phyloP scores from a whole-genome alignment of 1,284 basidiomycete genomes.

The Apiotrichum domesticum region DNA sequence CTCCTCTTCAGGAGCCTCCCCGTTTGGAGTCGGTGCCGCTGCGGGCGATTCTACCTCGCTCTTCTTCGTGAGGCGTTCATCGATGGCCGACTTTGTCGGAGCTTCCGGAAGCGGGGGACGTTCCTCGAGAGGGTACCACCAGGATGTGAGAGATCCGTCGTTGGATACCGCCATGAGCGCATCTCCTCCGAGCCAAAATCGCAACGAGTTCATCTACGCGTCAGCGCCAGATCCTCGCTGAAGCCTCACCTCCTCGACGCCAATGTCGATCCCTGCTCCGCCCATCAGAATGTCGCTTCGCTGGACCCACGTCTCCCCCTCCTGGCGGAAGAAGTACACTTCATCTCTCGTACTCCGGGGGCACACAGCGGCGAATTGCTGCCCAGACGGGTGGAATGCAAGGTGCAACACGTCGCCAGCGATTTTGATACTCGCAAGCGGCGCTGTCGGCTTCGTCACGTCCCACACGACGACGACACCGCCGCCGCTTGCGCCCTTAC shows the following conservation, averaged over 20 bases:
- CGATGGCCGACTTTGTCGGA: neutral
- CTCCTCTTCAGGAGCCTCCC: conserved; percentile 7
- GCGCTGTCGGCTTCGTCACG: conserved; percentile 11
- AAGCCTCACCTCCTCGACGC: conserved; percentile 34
- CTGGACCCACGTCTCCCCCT: conserved; percentile 28
- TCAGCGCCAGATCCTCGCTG: conserved; percentile 8
- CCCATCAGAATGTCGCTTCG: conserved; percentile 33
- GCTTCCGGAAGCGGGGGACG: conserved; percentile 5
- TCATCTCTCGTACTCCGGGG: conserved; percentile 27
- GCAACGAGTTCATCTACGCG: conserved; percentile 35
- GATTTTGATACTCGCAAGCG: conserved; percentile 29
- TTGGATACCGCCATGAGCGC: conserved; percentile 37
- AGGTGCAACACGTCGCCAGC: conserved; percentile 35
- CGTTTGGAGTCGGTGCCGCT: neutral
- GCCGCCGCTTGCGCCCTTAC: conserved; percentile 18
- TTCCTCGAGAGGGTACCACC: conserved; percentile 31
- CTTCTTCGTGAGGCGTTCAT: conserved; percentile 11
- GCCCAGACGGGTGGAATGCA: conserved; percentile 36
- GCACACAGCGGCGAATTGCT: conserved; percentile 38
- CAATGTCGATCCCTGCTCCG: conserved; percentile 24
- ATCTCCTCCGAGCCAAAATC: conserved; percentile 33
- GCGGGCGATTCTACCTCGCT: conserved; percentile 1
- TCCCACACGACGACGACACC: conserved; percentile 37
- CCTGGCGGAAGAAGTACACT: conserved; percentile 33
- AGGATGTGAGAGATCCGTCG: conserved; percentile 37